Percentiles rank a stretch among this genome's conserved stretches.
Evolutionary conservation across 768 basidiomycete species (phyloP).

Genomic region (Podaxis sp.): DNA sequence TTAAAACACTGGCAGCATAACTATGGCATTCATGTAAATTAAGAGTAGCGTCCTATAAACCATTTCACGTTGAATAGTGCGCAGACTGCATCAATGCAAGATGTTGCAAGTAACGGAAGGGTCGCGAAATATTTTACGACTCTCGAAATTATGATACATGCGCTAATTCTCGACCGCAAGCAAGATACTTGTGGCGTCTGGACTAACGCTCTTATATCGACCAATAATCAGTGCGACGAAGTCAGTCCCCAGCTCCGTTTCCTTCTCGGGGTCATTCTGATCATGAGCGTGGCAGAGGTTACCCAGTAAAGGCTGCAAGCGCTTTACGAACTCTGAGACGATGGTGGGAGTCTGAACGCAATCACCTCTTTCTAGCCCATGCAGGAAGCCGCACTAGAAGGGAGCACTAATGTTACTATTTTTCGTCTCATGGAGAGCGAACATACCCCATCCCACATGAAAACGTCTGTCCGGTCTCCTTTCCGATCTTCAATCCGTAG

Average conservation of each 20-base stretch:
- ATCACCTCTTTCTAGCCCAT: conserved; percentile 29
- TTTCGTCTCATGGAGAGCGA: neutral
- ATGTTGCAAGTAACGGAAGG: no score
- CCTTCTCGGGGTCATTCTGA: neutral
- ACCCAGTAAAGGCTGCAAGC: conserved; percentile 3
- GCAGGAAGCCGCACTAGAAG: conserved; percentile 37
- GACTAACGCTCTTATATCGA: neutral
- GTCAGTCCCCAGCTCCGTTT: neutral
- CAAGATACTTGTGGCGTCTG: neutral
- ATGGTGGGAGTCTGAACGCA: neutral
- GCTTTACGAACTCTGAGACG: neutral
- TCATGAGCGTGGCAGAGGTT: neutral
- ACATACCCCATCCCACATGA: conserved; percentile 43
- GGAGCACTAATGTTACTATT: neutral
- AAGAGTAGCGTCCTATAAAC: no score
- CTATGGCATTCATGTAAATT: no score
- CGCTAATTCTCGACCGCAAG: neutral
- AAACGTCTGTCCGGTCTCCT: conserved; percentile 37
- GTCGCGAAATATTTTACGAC: neutral
- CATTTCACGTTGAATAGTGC: no score
- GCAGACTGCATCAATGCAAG: no score
- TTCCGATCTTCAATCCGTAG: conserved; percentile 49
- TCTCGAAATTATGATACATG: neutral
- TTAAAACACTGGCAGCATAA: no score
- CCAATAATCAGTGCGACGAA: conserved; percentile 8